These are phyloP conservation scores for Didymella sp. DNA, from an alignment of 2,329 filamentous ascomycete genomes.

Conservation along the genomic window DNA sequence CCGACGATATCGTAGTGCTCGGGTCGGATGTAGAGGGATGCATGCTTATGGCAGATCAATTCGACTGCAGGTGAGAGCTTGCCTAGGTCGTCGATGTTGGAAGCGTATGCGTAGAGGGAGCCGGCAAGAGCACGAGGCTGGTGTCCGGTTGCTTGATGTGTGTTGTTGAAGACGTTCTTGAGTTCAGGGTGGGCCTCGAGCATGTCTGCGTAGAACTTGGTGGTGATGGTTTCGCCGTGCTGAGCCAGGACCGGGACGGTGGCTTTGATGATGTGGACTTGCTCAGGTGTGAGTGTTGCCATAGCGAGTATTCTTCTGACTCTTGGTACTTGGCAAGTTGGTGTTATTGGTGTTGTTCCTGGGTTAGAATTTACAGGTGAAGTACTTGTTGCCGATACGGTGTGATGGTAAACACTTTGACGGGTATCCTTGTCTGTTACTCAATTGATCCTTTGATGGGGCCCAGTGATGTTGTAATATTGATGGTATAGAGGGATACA, in stretches of 20 bases:
- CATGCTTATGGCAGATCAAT: constrained; percentile 79
- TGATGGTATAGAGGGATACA: not conserved
- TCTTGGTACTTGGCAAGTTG: not conserved
- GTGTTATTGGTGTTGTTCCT: not conserved
- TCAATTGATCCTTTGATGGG: not conserved
- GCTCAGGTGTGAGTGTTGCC: constrained; percentile 63
- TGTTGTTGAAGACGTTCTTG: constrained; percentile 73
- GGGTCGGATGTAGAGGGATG: constrained; percentile 70
- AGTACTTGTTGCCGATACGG: not conserved
- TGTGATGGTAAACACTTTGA: not conserved
- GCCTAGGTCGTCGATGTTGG: constrained; percentile 72
- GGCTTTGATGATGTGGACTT: constrained; percentile 70
- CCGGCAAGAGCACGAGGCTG: constrained; percentile 74
- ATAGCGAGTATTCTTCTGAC: constrained; percentile 19
- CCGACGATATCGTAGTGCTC: constrained; percentile 76
- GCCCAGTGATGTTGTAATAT: not conserved
- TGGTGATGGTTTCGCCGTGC: constrained; percentile 72
- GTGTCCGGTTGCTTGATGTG: constrained; percentile 71
- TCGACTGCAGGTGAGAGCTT: constrained; percentile 65
- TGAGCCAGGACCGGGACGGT: constrained; percentile 73
- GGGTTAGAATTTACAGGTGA: not conserved
- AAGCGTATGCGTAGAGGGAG: constrained; percentile 73
- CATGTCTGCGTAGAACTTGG: constrained; percentile 75
- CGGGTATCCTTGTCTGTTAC: not conserved
- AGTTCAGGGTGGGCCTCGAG: constrained; percentile 70